These are phyloP conservation scores for Botrytis tulipae DNA, from an alignment of 2,329 filamentous ascomycete species.

Conservation along the genomic window DNA sequence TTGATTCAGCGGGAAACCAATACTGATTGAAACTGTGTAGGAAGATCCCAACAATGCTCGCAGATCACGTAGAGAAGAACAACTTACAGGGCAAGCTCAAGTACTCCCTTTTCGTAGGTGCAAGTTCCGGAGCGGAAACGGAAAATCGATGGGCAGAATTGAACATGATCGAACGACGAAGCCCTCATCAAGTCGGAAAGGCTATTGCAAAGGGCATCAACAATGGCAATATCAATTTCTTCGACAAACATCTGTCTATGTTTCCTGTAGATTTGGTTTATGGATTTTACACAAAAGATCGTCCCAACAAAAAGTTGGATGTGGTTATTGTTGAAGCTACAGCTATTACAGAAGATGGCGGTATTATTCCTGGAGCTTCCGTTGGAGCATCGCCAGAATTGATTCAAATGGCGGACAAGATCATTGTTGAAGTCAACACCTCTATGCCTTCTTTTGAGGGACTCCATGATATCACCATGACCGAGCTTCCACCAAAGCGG, in stretches of 20 bases:
- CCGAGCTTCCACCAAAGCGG: slow-evolving; percentile 74
- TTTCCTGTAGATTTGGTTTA: slow-evolving; percentile 86
- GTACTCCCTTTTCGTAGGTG: slow-evolving; percentile 85
- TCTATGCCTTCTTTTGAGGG: slow-evolving; percentile 80
- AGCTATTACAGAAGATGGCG: slow-evolving; percentile 84
- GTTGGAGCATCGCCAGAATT: slow-evolving; percentile 84
- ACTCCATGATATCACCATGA: slow-evolving; percentile 87
- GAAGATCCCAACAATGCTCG: slow-evolving; percentile 79
- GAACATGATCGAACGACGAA: slow-evolving; percentile 85
- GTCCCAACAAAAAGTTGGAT: slow-evolving; percentile 62
- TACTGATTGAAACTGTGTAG: slow-evolving; percentile 43
- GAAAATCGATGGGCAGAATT: slow-evolving; percentile 88
- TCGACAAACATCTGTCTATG: slow-evolving; percentile 92
- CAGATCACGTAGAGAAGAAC: slow-evolving; percentile 88
- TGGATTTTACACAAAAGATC: slow-evolving; percentile 81
- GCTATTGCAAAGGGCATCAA: slow-evolving; percentile 89
- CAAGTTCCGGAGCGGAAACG: slow-evolving; percentile 81
- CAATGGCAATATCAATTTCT: slow-evolving; percentile 83
- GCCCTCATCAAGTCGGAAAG: slow-evolving; percentile 88
- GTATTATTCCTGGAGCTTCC: slow-evolving; percentile 81
- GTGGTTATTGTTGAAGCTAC: slow-evolving; percentile 83
- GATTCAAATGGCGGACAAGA: slow-evolving; percentile 88
- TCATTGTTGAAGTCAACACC: slow-evolving; percentile 92
- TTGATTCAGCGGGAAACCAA: neutral
- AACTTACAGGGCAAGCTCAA: slow-evolving; percentile 78